Percentiles rank a stretch among this genome's conserved stretches.
phyloP scores from a whole-genome alignment of 2,329 filamentous ascomycete genomes.

The Fusarium sp. region DNA sequence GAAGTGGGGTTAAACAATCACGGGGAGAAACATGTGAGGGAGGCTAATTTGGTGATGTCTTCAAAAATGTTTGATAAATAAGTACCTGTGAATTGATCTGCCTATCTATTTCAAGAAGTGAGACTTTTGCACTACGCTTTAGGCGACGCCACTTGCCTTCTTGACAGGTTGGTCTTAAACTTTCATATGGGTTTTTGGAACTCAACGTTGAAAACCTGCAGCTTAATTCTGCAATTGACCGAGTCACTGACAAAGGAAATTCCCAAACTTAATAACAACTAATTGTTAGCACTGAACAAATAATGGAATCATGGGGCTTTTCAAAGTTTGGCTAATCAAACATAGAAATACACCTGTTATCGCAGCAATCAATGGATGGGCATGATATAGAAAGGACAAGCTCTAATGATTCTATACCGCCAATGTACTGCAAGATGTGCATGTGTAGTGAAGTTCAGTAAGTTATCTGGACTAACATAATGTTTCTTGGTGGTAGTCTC shows the following conservation, averaged over 20 bases:
- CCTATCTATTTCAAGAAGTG: neutral
- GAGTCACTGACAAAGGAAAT: neutral
- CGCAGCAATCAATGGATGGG: neutral
- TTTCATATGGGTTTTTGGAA: neutral
- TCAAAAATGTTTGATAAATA: neutral
- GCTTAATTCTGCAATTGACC: neutral
- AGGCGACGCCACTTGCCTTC: neutral
- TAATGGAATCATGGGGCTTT: neutral
- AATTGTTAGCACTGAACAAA: neutral
- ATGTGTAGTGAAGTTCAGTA: neutral
- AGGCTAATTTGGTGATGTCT: constrained; percentile 1
- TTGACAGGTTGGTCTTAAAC: neutral
- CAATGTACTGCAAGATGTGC: neutral
- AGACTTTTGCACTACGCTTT: neutral
- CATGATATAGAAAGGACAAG: neutral
- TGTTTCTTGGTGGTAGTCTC: neutral
- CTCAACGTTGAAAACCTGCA: neutral
- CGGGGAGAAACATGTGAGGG: constrained; percentile 40
- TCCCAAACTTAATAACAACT: neutral
- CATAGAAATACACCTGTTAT: neutral
- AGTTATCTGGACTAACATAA: neutral
- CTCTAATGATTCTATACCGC: neutral
- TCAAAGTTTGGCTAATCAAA: neutral
- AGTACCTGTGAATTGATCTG: neutral
- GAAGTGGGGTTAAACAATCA: constrained; percentile 39